Conservation (phyloP, 768 basidiomycete species). For the Suillus subalutaceus region DNA sequence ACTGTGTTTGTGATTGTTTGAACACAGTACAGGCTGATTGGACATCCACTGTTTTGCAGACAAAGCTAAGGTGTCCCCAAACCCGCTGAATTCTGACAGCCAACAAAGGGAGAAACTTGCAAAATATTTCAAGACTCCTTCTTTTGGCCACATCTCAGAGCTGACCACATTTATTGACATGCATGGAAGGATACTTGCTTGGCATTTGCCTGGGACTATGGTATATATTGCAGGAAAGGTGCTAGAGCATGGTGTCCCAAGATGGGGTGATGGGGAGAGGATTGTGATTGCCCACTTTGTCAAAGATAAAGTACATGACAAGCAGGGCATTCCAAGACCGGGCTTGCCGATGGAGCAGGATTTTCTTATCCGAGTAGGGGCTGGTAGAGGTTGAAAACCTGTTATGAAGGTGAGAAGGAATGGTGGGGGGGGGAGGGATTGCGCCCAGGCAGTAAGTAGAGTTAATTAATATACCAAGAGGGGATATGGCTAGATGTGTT, state of each 20-base stretch:
- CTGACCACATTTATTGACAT: background rate
- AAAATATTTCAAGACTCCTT: too few species aligned
- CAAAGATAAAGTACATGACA: conserved; percentile 6
- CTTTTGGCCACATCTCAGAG: background rate
- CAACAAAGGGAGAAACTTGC: too few species aligned
- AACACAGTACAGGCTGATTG: background rate
- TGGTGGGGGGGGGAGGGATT: too few species aligned
- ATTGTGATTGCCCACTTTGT: background rate
- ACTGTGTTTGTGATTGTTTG: background rate
- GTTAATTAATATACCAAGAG: background rate
- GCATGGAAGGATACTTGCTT: background rate
- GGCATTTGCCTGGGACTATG: conserved; percentile 3
- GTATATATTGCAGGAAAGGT: conserved; percentile 2
- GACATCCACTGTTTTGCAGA: background rate
- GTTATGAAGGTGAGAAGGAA: too few species aligned
- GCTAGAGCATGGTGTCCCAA: background rate
- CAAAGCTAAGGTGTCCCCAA: background rate
- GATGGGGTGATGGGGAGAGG: conserved; percentile 1
- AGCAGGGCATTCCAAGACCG: background rate
- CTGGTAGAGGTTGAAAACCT: background rate
- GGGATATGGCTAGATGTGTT: background rate
- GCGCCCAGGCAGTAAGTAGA: background rate
- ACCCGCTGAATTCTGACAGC: background rate
- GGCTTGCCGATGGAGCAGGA: background rate
- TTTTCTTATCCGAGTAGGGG: conserved; percentile 1